Evolutionary conservation across 1,284 basidiomycete species (phyloP).

Genomic region (Heimioporus retisporus): DNA sequence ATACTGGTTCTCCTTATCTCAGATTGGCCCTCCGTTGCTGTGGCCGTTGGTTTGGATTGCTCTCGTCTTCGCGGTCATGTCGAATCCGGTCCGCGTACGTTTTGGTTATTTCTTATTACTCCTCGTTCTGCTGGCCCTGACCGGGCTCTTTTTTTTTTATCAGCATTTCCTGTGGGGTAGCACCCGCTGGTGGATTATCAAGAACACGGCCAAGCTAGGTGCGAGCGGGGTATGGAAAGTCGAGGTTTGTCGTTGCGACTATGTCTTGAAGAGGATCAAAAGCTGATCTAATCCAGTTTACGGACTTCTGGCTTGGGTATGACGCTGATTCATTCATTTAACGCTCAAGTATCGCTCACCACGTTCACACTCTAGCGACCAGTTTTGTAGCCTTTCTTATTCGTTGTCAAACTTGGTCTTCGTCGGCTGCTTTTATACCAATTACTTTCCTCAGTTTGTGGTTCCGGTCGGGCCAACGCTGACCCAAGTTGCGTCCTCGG

Average conservation of each 20-base stretch:
- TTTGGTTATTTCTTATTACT: not conserved
- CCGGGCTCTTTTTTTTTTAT: too few relatives aligned
- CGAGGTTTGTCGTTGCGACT: constrained; percentile 60
- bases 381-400: constrained; percentile 82
- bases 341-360: constrained; percentile 2
- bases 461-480: not conserved
- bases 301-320: constrained; percentile 87
- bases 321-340: constrained; percentile 36
- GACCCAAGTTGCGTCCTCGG: not conserved
- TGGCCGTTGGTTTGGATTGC: constrained; percentile 93
- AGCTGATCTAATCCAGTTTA: constrained; percentile 56
- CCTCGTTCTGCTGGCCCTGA: not conserved
- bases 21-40: constrained; percentile 59
- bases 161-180: constrained; percentile 34
- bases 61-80: constrained; percentile 67
- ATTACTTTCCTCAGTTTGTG: constrained; percentile 13
- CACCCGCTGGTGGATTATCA: constrained; percentile 84
- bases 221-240: constrained; percentile 82
- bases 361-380: constrained; percentile 66
- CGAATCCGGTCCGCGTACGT: constrained; percentile 84
- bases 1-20: constrained; percentile 87
- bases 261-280: not conserved
- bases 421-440: constrained; percentile 76
- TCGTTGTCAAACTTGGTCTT: constrained; percentile 79
- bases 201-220: constrained; percentile 69